Evolutionary conservation across 2,329 filamentous ascomycete genomes (phyloP), one percentile per base, ranked within the genome.

Genomic region (Aspergillus carbonarius): DNA sequence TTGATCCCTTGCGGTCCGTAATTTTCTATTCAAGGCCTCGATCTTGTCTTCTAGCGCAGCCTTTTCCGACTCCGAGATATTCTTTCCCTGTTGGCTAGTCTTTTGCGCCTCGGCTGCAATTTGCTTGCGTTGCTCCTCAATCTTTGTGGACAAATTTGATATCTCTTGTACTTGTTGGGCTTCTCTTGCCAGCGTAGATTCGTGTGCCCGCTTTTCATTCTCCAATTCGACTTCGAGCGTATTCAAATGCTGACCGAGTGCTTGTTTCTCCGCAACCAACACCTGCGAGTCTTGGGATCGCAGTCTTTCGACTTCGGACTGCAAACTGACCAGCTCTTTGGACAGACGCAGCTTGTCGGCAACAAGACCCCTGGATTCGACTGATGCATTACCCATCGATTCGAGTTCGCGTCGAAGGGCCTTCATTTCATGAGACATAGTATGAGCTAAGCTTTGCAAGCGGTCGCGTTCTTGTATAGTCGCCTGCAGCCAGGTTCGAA

Each of bases 191-290:
- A 79, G 65, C 75, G 82, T 83, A 53, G 87, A 84, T 64, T 88
- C 84, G 8, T 84, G 80, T 3, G 86, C 83, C n/a, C 87, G 84
- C 72, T 87, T 93, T 71, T 95, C 91, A 64, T 90, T 91, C 63
- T 93, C 91, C 2, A 96, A 81, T 66, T 96, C 90, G 44, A 91
- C 87, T 72, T 96, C 90, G 2, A 93, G 75, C 1, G 88, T 86
- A 68, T 83, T 88, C 27, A 96, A 74, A 74, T 95, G 90, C 48
- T 90, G 87, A 70, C 95, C 88, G 13, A 97, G 77, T 1, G 88
- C 83, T 47, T 93, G 81, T 73, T 96, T 96, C 70, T 96, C 92
- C 1, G 88, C 81, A 15, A 96, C 79, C 10, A 91, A 78, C 2
- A 84, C 82, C 68, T 92, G 87, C 55, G 93, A 86, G 13, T 79